Evolutionary conservation across 768 basidiomycete genomes (phyloP), one percentile per base, ranked within the genome.

Genomic region (Lentinus tigrinus): DNA sequence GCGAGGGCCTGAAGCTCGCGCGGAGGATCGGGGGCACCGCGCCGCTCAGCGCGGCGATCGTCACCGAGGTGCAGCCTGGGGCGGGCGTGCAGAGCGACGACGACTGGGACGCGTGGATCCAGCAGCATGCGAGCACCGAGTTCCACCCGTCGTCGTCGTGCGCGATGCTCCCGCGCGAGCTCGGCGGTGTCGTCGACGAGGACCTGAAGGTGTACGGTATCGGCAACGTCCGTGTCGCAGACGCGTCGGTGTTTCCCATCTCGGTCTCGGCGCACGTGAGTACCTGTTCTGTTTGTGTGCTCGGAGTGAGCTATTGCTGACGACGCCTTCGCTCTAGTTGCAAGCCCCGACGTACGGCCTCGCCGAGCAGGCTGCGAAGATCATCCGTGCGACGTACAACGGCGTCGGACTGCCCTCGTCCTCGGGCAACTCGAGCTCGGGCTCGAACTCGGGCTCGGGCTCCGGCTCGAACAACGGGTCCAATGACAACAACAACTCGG

Each of bases 1-100:
- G 85, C 44, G 80, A 85, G 69, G 87, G 83, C 31, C 70, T 86
- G 54, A 85, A 84, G 68, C 77, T 88, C 49, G 85, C 81, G n/a
- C 78, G 87, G 28, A 77, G 66, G 55, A 66, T 89, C 40, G 84
- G 79, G 0, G 63, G 74, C 9, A 78, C 82, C 1, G 71, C 77
- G 2, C 87, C 88, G 0, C 72, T 89, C 3, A 77, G 69, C 48
- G 62, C 67, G 6, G 68, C 74, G 8, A 67, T 86, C 56, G 72
- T 78, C 67, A 63, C 50, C n/a, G 85, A 86, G 69, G 67, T 74
- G 7, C 63, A 68, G 9, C 86, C 86, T 0, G 85, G 85, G 2
- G 60, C 79, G 0, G 59, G 61, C 4, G 80, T 87, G 17, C 66
- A 71, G 23, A 79, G 79, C 4, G 88, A 90, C 63, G 80, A 72